A percentile compares a stretch with the other conserved stretches of the same genome.
Evolutionary conservation across 2,329 filamentous ascomycete genomes (phyloP).

Genomic region (Venturia nashicola): DNA sequence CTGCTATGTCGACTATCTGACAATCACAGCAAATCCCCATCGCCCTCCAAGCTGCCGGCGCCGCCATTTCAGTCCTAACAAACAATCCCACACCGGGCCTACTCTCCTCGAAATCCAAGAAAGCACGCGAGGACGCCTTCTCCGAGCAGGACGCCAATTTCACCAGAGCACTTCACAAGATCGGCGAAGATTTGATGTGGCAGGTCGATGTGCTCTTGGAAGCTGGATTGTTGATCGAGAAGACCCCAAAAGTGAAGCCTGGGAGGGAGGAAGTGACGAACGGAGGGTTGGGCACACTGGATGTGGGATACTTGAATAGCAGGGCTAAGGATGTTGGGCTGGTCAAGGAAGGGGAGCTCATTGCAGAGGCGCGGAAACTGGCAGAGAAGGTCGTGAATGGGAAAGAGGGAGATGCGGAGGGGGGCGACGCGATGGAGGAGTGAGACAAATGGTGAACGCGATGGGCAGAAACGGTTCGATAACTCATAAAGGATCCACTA

Average conservation of each 20-base stretch:
- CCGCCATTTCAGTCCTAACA: slow-evolving; percentile 52
- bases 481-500: too few species aligned
- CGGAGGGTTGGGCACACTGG: slow-evolving; percentile 43
- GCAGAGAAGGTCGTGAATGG: slow-evolving; percentile 24
- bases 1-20: slow-evolving; percentile 3
- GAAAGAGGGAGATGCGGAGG: background rate
- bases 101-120: slow-evolving; percentile 10
- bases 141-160: slow-evolving; percentile 47
- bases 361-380: slow-evolving; percentile 49
- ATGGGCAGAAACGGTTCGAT: background rate
- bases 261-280: slow-evolving; percentile 23
- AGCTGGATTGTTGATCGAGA: slow-evolving; percentile 52
- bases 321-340: slow-evolving; percentile 68
- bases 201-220: slow-evolving; percentile 74
- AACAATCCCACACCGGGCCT: slow-evolving; percentile 28
- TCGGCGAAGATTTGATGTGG: slow-evolving; percentile 62
- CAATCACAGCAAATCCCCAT: slow-evolving; percentile 34
- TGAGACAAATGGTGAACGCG: background rate
- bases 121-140: slow-evolving; percentile 47
- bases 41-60: slow-evolving; percentile 46
- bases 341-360: slow-evolving; percentile 73
- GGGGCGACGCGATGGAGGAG: background rate
- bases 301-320: slow-evolving; percentile 84
- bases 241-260: slow-evolving; percentile 11
- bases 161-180: slow-evolving; percentile 51